Evolutionary conservation across 179 eudicot species (phyloP).

Genomic region (Heliamphora pulchella): DNA sequence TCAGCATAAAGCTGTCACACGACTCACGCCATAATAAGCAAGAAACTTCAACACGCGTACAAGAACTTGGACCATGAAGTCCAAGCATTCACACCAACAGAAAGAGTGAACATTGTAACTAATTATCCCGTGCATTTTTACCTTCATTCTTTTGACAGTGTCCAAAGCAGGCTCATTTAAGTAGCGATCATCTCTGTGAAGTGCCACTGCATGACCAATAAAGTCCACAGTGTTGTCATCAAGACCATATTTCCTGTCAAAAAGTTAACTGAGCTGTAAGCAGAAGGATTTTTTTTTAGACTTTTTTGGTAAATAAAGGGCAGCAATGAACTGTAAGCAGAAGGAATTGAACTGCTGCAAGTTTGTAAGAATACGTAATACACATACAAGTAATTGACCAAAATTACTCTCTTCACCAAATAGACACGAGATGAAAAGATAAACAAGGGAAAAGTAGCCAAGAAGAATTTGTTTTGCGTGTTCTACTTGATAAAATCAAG

Average conservation of each 20-base stretch:
- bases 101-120: neutral
- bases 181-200: constrained; percentile 70
- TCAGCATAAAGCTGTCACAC: constrained; percentile 60
- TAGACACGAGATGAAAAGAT: neutral
- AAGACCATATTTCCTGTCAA: constrained; percentile 64
- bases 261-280: neutral
- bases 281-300: neutral
- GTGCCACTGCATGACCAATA: constrained; percentile 81
- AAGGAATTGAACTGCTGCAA: neutral
- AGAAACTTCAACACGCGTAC: neutral
- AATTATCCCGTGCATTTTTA: constrained; percentile 13
- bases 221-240: constrained; percentile 72
- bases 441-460: neutral
- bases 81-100: neutral
- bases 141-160: constrained; percentile 81
- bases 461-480: neutral
- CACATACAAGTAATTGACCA: neutral
- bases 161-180: constrained; percentile 66
- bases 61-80: constrained; percentile 9
- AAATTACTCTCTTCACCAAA: neutral
- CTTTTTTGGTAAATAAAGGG: neutral
- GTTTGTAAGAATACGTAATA: neutral
- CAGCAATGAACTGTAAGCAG: neutral
- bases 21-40: neutral
- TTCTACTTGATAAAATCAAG: neutral